Base-by-base conservation (phyloP, 495 filamentous ascomycete species). In the Parmelia sp. region DNA sequence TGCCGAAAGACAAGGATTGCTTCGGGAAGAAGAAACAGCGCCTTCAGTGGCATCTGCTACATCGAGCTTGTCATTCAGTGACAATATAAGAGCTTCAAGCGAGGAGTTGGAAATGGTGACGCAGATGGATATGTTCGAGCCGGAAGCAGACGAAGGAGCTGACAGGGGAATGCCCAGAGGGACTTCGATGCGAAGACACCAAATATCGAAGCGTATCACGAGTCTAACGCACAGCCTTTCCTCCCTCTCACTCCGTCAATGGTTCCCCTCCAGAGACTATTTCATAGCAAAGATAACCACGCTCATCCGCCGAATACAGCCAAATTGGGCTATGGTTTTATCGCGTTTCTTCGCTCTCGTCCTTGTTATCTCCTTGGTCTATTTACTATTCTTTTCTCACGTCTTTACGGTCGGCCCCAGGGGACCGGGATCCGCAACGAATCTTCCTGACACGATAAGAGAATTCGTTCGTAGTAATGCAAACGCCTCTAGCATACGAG, bases 121-220 rank as follows among this genome's bases (percentile, higher is more conserved):
- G 68, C 88, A 96, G 80, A 85, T 98, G 84, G 93, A 96, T 70
- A 83, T 96, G 10, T 79, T 91, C 66, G 93, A 96, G 70, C 85
- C 86, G 6, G 82, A 79, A 60, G 77, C 72, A 60, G 74, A 64
- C 58, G 79, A 66, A 68, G 71, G 67, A 42, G n/a, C n/a, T n/a
- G n/a, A n/a, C n/a, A n/a, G n/a, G n/a, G n/a, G n/a, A n/a, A n/a
- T 14, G 39, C 36, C 12, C 53, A 33, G 55, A 69, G 70, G 35
- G 39, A 69, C 66, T 40, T 73, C 75, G 49, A 76, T 35, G 72
- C 71, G 37, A 72, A 84, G 65, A 68, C 74, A 73, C 58, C 79
- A 73, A 60, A 72, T 85, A 56, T 84, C 83, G 35, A 86, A 86
- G 68, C 80, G 76, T 5, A 76, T 87, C 60, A 80, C 76, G 40